A percentile compares a stretch with the other conserved stretches of the same genome.
phyloP scores from a whole-genome alignment of 2,329 filamentous ascomycete species.

The Tolypocladium cylindrosporum region DNA sequence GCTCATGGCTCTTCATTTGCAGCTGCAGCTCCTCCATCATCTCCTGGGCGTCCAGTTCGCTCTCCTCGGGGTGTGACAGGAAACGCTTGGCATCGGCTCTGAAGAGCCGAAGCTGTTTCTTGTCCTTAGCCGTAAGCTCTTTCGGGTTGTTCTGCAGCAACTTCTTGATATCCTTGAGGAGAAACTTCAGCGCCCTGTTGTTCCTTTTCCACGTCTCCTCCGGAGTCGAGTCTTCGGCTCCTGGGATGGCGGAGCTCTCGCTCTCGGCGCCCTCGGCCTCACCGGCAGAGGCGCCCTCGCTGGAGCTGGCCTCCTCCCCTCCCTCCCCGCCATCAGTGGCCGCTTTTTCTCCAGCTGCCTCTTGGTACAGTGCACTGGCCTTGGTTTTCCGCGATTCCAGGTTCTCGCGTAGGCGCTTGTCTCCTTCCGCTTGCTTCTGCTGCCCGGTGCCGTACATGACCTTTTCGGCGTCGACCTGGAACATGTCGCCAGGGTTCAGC shows the following conservation, averaged over 20 bases:
- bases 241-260: constrained; percentile 3
- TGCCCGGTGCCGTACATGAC: constrained; percentile 82
- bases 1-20: constrained; percentile 22
- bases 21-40: constrained; percentile 20
- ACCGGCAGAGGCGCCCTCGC: constrained; percentile 9
- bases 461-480: constrained; percentile 83
- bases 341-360: background rate
- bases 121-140: constrained; percentile 57
- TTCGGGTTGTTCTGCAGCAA: constrained; percentile 32
- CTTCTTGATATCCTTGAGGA: constrained; percentile 21
- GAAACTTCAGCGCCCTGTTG: constrained; percentile 14
- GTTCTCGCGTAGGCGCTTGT: constrained; percentile 13
- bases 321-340: constrained; percentile 4
- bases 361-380: constrained; percentile 13
- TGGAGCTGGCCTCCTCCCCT: background rate
- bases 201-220: constrained; percentile 15
- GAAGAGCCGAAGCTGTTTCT: constrained; percentile 67
- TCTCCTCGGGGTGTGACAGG: constrained; percentile 31
- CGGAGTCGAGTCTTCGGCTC: constrained; percentile 8
- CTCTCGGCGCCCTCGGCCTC: constrained; percentile 13
- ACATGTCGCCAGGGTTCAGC: constrained; percentile 95
- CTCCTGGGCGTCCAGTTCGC: constrained; percentile 15
- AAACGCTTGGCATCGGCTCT: constrained; percentile 53
- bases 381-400: constrained; percentile 16
- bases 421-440: constrained; percentile 40